Base-by-base conservation (phyloP, 2,329 filamentous ascomycete species). In the Xylariales sp. region DNA sequence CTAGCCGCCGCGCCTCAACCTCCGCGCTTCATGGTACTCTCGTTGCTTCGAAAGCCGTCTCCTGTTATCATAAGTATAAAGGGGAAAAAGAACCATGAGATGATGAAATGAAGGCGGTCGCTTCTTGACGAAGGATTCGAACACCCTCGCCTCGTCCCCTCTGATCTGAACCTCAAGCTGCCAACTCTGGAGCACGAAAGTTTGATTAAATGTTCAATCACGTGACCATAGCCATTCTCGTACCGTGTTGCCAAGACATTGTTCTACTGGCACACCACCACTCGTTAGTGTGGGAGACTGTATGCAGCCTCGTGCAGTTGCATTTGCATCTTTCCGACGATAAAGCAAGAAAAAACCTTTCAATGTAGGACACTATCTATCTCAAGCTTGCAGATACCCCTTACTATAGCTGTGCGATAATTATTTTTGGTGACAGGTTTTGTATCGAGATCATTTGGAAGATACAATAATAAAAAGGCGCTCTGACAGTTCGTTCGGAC, bases 11-110 rank as follows among this genome's bases (percentile, higher is more conserved):
- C 36, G 30, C 12, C 58, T 46, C n/a, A 30, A 12, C 34, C 57
- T 41, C 43, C 67, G 67, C 64, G 64, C 64, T 69, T 67, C 63
- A 23, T 43, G 64, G 60, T 23, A 45, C 62, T 32, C 18, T 28
- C 34, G 36, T 50, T 28, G 59, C 64, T 69, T 67, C 34, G 57
- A 52, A 54, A 48, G 30, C 28, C 5, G 28, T 18, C 50, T 18
- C 56, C 65, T 50, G 34, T 41, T 18, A 43, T 12, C 30, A 30
- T 34, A 10, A 16, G 46, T 46, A 8, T 18, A 41, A 32, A 34
- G 49, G 30, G 55, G 6, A 14, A 43, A 28, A 14, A 32, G 30
- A 52, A n/a, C 43, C 36, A 8, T 39, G 36, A 39, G 12, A 39
- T 39, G 23, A 18, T 52, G 43, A 59, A 60, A 60, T 39, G 36